Base-by-base conservation (phyloP, 805 yeast species). In the Candida quercuum region DNA sequence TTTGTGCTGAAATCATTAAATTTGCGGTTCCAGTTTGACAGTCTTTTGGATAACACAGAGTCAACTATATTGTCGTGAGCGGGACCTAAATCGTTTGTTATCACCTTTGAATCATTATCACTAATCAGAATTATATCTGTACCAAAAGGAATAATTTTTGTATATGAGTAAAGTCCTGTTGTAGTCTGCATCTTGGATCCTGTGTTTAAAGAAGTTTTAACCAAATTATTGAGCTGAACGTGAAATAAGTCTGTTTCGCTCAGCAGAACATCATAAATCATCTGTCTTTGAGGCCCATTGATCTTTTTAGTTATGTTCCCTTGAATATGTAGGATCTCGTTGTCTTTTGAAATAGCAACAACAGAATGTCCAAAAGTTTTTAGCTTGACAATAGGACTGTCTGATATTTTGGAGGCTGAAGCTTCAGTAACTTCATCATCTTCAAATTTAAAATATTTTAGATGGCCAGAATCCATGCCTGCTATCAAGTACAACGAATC, bases 1-100 rank as follows among this genome's bases (percentile, higher is more conserved):
- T 50, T 51, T 13, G 52, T 48, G 26, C 46, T 46, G 36, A 47
- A 52, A 33, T 52, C 56, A 35, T 54, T 52, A 39, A 35, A 49
- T 12, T 37, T 37, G 2, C 42, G 20, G 22, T 52, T 52, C 57
- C 56, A 54, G 19, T 30, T 42, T 11, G 37, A 33, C 4, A 52
- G 16, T 10, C 46, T 32, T 16, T 40, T 49, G 18, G 32, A 32
- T 1, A 49, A 9, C 2, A 41, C 24, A 4, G 53, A 46, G 13
- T 39, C 42, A 5, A 50, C 14, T 2, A 36, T 32, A 7, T 43
- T 38, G 21, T 52, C 54, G 12, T 28, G 17, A 1, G 34, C 18
- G 0, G 38, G 6, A 2, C 26, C 26, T n/a, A 43, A 30, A 2
- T 29, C 12, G 2, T 28, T 4, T 25, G 39, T 28, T 2, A 52